These are phyloP conservation scores for Coelastrella sp. DNA, from an alignment of 139 green algal genomes.

Conservation along the genomic window DNA sequence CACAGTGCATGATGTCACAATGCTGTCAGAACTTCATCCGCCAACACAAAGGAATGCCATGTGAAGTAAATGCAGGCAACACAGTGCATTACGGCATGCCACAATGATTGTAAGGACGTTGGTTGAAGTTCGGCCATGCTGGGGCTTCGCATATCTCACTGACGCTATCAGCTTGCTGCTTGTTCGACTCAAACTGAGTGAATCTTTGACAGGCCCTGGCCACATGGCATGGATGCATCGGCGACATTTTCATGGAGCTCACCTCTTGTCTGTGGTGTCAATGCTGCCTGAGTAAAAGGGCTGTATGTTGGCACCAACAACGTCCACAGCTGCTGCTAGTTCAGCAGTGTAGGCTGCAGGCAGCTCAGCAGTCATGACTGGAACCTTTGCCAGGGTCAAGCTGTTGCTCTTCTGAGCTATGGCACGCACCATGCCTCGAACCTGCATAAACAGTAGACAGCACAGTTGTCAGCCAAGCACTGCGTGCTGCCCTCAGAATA, in stretches of 20 bases:
- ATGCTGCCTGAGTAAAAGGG: conserved; percentile 8
- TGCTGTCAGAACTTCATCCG: no score
- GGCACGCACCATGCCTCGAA: neutral
- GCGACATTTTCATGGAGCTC: neutral
- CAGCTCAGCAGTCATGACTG: conserved; percentile 31
- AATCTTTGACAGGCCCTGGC: no score
- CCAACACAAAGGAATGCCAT: no score
- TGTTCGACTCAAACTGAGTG: no score
- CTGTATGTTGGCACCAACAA: conserved; percentile 1
- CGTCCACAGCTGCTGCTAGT: conserved; percentile 27
- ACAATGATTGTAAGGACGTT: no score
- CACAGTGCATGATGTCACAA: no score
- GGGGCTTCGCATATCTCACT: no score
- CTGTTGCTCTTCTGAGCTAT: neutral
- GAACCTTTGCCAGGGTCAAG: neutral
- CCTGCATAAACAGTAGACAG: neutral
- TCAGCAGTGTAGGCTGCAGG: neutral
- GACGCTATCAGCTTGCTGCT: no score
- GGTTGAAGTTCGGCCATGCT: no score
- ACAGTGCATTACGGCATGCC: no score
- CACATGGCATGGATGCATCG: no score
- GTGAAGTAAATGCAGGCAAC: no score
- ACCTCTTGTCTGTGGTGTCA: conserved; percentile 20
- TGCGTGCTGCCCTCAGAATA: neutral
- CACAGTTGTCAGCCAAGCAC: neutral